Base-by-base conservation (phyloP, 495 filamentous ascomycete genomes). In the Cetradonia linearis region DNA sequence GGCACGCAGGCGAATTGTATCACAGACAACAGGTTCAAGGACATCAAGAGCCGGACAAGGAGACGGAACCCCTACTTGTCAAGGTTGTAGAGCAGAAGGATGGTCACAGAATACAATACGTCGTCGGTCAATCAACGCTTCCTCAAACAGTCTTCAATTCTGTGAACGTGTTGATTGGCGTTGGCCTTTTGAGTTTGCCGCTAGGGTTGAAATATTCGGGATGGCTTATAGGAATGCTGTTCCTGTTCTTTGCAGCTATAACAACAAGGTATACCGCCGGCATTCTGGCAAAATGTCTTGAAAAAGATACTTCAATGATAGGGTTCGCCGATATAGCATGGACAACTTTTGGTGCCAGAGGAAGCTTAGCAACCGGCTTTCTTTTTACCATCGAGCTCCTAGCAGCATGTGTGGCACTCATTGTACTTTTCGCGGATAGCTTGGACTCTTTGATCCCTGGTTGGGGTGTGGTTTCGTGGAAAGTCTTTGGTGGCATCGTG, bases 111-210 rank as follows among this genome's bases (percentile, higher is more conserved):
- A 82, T 94, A 31, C 78, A 87, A 67, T 78, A 91, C 30, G 83
- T 97, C 8, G 81, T 93, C 60, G 93, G 93, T 38, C 90, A 92
- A 76, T 94, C 88, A 11, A 98, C 93, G 3, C 74, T 96, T 33
- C 91, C 92, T 2, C 93, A 98, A 74, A 97, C 93, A 0, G 78
- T 96, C 61, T 95, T 98, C 74, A 98, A 98, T 70, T 93, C 89
- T 18, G 90, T 94, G 56, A 98, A 98, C 68, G 89, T 95, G 38
- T 73, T 98, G 44, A 91, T 98, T 62, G 93, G 93, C 20, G 84
- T 98, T 49, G 93, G 93, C 0, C 71, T 98, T 23, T 73, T 98
- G 52, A 91, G 87, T 73, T 76, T 98, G 59, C 94, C 93, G 13
- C 79, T 98, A 68, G 93, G 87, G 4, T 74, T 98, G 66, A 90